A percentile compares a stretch with the other conserved stretches of the same genome.
phyloP scores from a whole-genome alignment of 768 basidiomycete species.

The Hortiboletus flavorubellus region DNA sequence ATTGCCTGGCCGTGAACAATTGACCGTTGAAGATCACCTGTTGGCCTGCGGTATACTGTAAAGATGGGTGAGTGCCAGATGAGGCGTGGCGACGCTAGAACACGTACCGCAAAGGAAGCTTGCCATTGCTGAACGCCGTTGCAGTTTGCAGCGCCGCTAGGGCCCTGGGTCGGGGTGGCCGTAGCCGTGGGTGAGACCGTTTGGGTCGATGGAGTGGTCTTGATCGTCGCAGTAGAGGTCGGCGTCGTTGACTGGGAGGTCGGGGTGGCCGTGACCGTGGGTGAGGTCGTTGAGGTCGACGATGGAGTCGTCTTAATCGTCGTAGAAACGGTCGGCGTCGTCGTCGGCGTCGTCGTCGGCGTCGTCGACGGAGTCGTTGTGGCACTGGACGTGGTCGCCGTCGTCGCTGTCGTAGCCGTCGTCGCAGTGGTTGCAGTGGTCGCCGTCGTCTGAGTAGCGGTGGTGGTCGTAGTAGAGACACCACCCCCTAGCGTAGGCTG shows the following conservation, averaged over 20 bases:
- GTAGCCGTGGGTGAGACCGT: background rate
- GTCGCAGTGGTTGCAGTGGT: background rate
- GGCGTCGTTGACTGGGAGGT: too few species aligned
- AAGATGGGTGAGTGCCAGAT: background rate
- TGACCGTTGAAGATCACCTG: constrained; percentile 21
- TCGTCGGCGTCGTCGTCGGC: background rate
- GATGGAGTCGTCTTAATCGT: background rate
- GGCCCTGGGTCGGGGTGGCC: background rate
- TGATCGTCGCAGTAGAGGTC: too few species aligned
- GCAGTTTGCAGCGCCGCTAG: constrained; percentile 6
- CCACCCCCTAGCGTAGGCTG: background rate
- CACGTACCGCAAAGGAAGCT: constrained; percentile 18
- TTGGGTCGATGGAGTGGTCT: too few species aligned
- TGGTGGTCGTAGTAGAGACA: background rate
- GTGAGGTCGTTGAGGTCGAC: too few species aligned
- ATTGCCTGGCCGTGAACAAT: constrained; percentile 25
- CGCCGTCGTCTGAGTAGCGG: background rate
- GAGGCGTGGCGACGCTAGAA: accelerated
- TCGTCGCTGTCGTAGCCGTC: too few species aligned
- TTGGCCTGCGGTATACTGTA: constrained; percentile 24
- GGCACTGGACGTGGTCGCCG: background rate
- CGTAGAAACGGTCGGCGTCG: background rate
- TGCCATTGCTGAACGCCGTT: constrained; percentile 24
- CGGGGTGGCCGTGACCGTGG: too few species aligned
- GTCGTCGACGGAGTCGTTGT: background rate